A percentile compares a stretch with the other conserved stretches of the same genome.
Evolutionary conservation across 257 asterid genomes (phyloP).

Genomic region (Nicotiana benthamiana): DNA sequence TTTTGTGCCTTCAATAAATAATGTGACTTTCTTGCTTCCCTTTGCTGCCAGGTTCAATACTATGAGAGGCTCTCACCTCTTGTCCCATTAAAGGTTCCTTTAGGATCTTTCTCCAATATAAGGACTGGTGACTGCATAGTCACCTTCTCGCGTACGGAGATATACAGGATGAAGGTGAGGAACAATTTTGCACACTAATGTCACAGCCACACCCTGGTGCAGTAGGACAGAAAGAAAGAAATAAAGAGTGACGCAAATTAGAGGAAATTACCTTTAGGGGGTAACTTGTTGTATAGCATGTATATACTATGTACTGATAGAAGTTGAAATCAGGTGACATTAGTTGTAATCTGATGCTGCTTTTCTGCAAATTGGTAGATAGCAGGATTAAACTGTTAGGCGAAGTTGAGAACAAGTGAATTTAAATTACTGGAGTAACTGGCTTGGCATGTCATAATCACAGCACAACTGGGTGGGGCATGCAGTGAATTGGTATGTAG

Average conservation of each 20-base stretch:
- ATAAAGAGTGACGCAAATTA: neutral
- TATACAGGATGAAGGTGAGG: conserved; percentile 72
- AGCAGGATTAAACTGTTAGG: neutral
- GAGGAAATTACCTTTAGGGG: neutral
- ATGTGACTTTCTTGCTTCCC: neutral
- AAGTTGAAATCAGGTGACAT: neutral
- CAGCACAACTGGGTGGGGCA: neutral
- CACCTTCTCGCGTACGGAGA: conserved; percentile 71
- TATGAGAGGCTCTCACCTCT: conserved; percentile 98
- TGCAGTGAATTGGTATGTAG: neutral
- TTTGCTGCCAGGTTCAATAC: conserved; percentile 53
- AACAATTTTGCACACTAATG: neutral
- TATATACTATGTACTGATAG: neutral
- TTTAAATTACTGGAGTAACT: neutral
- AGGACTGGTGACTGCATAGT: conserved; percentile 87
- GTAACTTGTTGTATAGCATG: neutral
- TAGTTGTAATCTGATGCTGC: neutral
- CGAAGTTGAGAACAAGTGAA: neutral
- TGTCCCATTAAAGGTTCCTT: conserved; percentile 59
- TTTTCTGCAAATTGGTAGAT: neutral
- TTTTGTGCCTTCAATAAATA: neutral
- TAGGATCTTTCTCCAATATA: conserved; percentile 65
- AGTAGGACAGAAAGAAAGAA: neutral
- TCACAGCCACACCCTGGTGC: neutral
- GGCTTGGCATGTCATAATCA: neutral